phyloP scores from a whole-genome alignment of 2,329 filamentous ascomycete species.

The Aureobasidium namibiae region DNA sequence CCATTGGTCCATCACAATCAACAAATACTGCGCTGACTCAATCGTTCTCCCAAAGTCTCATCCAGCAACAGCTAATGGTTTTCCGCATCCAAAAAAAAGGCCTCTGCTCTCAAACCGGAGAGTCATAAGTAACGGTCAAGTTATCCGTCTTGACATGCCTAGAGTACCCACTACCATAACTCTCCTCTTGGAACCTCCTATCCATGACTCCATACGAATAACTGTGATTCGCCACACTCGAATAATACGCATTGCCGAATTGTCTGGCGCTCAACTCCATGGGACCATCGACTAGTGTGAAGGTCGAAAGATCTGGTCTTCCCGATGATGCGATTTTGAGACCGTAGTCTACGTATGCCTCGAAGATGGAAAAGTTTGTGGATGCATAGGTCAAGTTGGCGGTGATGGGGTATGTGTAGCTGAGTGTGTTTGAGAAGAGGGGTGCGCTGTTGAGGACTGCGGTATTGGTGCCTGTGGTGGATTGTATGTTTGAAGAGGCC shows the following conservation, averaged over 20 bases:
- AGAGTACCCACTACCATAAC: neutral
- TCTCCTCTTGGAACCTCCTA: neutral
- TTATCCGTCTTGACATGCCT: conserved; percentile 2
- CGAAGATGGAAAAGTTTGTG: neutral
- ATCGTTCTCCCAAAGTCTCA: too few relatives aligned
- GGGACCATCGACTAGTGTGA: neutral
- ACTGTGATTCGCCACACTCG: neutral
- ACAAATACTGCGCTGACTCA: too few relatives aligned
- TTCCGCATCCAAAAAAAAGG: too few relatives aligned
- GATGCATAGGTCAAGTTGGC: neutral
- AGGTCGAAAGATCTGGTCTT: neutral
- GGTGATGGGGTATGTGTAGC: neutral
- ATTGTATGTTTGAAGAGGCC: conserved; percentile 45
- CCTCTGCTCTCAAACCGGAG: neutral
- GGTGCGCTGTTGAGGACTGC: neutral
- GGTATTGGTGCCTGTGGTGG: conserved; percentile 41
- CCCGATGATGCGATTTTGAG: neutral
- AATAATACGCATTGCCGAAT: neutral
- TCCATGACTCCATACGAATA: conserved; percentile 8
- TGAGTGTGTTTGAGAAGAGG: neutral
- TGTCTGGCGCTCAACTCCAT: neutral
- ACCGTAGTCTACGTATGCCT: neutral
- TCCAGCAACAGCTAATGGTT: too few relatives aligned
- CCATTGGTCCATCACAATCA: too few relatives aligned
- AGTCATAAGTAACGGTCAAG: conserved; percentile 4